A percentile compares a stretch with the other conserved stretches of the same genome.
These are phyloP conservation scores for Marasmius oreades DNA, from an alignment of 1,284 basidiomycete species.

Conservation along the genomic window DNA sequence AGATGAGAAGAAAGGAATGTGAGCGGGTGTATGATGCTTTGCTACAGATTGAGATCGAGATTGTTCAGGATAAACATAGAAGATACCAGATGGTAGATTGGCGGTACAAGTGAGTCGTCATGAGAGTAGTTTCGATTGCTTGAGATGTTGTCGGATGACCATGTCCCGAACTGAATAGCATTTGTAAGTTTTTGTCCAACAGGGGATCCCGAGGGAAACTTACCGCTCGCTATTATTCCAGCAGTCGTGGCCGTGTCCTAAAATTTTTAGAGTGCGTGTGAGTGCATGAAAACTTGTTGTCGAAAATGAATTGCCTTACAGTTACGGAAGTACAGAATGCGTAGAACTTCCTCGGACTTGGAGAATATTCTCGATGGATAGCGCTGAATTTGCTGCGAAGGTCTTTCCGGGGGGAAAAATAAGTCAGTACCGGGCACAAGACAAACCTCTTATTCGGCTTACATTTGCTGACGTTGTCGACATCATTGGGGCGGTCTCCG, in stretches of 20 bases:
- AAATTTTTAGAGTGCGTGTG: neutral
- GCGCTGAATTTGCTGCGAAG: conserved; percentile 73
- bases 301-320: conserved; percentile 31
- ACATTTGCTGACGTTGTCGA: conserved; percentile 73
- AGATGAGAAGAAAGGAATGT: no score
- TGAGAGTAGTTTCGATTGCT: conserved; percentile 52
- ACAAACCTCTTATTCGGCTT: conserved; percentile 16
- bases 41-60: no score
- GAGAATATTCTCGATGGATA: conserved; percentile 75
- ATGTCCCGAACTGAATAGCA: conserved; percentile 54
- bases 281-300: neutral
- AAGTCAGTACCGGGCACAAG: neutral
- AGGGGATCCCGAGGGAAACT: conserved; percentile 20
- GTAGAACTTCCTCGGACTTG: conserved; percentile 72
- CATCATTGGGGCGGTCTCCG: conserved; percentile 66
- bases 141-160: conserved; percentile 66
- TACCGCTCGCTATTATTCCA: conserved; percentile 75
- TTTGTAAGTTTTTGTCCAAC: neutral
- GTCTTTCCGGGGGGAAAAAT: conserved; percentile 41
- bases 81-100: no score
- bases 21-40: no score
- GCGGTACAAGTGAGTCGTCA: neutral
- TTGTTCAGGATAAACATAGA: no score
- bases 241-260: conserved; percentile 72
- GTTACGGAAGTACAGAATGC: conserved; percentile 78